Evolutionary conservation across 2,329 filamentous ascomycete species (phyloP).

Genomic region (Harringtonia aguacate): DNA sequence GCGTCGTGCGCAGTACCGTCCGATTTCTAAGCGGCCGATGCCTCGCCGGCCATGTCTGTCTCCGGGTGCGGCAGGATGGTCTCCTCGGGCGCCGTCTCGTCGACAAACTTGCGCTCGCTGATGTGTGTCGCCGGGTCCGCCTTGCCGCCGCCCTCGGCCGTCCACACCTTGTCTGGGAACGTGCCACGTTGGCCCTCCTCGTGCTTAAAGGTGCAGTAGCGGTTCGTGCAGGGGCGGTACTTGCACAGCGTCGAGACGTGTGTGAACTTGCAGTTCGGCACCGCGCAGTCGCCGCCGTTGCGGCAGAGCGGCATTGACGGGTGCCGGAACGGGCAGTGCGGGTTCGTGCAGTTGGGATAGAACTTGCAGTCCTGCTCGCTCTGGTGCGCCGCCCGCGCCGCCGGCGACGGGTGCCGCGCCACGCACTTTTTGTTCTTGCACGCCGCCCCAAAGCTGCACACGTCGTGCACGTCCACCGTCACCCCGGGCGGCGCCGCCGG

Average conservation of each 20-base stretch:
- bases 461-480: conserved; percentile 67
- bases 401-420: conserved; percentile 84
- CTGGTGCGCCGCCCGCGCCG: conserved; percentile 67
- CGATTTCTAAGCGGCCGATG: conserved; percentile 6
- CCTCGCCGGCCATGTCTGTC: conserved; percentile 25
- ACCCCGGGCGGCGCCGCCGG: conserved; percentile 73
- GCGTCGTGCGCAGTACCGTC: too few species aligned
- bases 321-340: conserved; percentile 80
- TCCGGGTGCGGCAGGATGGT: conserved; percentile 52
- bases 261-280: conserved; percentile 76
- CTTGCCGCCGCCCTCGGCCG: conserved; percentile 33
- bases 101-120: conserved; percentile 81
- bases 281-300: conserved; percentile 81
- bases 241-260: conserved; percentile 79
- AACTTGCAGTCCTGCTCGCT: conserved; percentile 81
- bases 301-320: conserved; percentile 78
- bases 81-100: conserved; percentile 58
- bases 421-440: conserved; percentile 96
- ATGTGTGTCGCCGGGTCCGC: conserved; percentile 48
- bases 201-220: conserved; percentile 81
- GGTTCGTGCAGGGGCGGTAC: conserved; percentile 84
- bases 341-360: conserved; percentile 84
- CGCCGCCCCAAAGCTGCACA: conserved; percentile 75
- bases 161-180: conserved; percentile 89
- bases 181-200: conserved; percentile 79